phyloP scores from a whole-genome alignment of 2,329 filamentous ascomycete species.

The Sordariomycetes sp. region DNA sequence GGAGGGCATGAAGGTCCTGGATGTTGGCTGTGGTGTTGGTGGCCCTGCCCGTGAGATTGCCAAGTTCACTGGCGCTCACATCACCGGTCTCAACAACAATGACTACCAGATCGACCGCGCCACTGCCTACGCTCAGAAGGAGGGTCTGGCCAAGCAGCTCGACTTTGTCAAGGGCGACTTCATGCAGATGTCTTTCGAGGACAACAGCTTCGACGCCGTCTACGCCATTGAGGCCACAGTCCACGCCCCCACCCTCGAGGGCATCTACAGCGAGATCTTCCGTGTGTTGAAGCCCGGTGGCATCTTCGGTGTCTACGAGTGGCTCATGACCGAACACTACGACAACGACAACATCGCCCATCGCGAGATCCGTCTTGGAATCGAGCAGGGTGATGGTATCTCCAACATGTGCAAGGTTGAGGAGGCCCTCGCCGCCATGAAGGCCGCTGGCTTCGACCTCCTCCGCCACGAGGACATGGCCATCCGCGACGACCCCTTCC shows the following conservation, averaged over 20 bases:
- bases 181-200: conserved; percentile 96
- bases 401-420: conserved; percentile 91
- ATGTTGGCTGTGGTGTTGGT: conserved; percentile 95
- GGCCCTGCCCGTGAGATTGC: conserved; percentile 92
- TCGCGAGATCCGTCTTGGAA: conserved; percentile 83
- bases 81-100: conserved; percentile 96
- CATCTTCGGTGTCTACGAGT: conserved; percentile 95
- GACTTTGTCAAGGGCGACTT: conserved; percentile 93
- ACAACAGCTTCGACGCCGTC: conserved; percentile 86
- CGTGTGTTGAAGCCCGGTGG: conserved; percentile 93
- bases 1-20: conserved; percentile 81
- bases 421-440: conserved; percentile 74
- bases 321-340: conserved; percentile 96
- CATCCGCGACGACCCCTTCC: conserved; percentile 61
- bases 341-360: conserved; percentile 82
- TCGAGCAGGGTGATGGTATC: conserved; percentile 93
- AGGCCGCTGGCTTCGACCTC: conserved; percentile 78
- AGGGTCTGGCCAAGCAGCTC: conserved; percentile 71
- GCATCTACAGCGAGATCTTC: conserved; percentile 91
- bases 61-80: conserved; percentile 85
- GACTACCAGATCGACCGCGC: conserved; percentile 97
- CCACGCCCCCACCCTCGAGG: conserved; percentile 82
- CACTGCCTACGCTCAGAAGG: conserved; percentile 73
- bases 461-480: conserved; percentile 82
- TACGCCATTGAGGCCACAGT: conserved; percentile 97